Conservation (phyloP, 345 rosid genomes). For the Lepidium didymum region DNA sequence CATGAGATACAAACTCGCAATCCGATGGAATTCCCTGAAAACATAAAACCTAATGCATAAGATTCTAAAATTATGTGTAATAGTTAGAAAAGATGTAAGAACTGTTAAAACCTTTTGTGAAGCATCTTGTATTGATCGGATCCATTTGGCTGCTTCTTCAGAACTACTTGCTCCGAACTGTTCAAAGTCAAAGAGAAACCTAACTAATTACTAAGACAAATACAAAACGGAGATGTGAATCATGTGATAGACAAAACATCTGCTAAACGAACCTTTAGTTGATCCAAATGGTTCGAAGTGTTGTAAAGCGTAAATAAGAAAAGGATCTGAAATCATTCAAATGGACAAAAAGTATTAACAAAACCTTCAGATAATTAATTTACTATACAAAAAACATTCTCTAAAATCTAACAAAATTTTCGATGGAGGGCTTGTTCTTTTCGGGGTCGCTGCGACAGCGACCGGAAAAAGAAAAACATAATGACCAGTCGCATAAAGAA, state of each 20-base stretch:
- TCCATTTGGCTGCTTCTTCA: slow-evolving; percentile 95
- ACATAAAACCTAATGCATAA: neutral
- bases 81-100: neutral
- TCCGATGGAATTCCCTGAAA: slow-evolving; percentile 45
- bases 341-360: neutral
- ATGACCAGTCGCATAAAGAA: too few relatives aligned
- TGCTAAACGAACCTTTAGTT: slow-evolving; percentile 54
- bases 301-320: slow-evolving; percentile 76
- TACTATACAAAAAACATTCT: neutral
- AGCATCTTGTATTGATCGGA: slow-evolving; percentile 55
- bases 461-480: too few relatives aligned
- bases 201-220: neutral
- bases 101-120: slow-evolving; percentile 44
- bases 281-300: slow-evolving; percentile 62
- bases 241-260: neutral
- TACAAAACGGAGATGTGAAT: neutral
- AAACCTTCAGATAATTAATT: too few relatives aligned
- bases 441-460: too few relatives aligned
- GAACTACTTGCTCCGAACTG: slow-evolving; percentile 94
- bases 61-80: neutral
- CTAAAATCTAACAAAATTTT: too few relatives aligned
- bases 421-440: too few relatives aligned
- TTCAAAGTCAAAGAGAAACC: neutral
- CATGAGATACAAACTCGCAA: slow-evolving; percentile 42
- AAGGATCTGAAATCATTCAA: slow-evolving; percentile 53